A percentile compares a stretch with the other conserved stretches of the same genome.
These are phyloP conservation scores for Noccaea bulbosa DNA, from an alignment of 345 rosid species.

Conservation along the genomic window DNA sequence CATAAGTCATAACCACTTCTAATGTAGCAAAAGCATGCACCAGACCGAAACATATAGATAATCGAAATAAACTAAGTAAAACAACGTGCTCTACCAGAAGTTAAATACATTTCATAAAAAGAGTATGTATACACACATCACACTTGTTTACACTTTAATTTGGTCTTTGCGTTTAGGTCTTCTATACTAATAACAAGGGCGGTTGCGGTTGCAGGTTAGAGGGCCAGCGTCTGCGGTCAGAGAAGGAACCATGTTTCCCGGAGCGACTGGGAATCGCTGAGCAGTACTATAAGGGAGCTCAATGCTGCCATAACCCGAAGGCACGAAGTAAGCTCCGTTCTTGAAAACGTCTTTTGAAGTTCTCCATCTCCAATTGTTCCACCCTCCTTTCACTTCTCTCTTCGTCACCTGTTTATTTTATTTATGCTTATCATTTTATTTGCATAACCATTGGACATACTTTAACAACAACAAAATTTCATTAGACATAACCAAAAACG, in stretches of 20 bases:
- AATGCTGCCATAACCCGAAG: slow-evolving; percentile 74
- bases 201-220: slow-evolving; percentile 48
- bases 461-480: too few species aligned
- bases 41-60: slow-evolving; percentile 4
- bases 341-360: slow-evolving; percentile 69
- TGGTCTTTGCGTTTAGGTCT: neutral
- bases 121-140: slow-evolving; percentile 17
- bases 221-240: slow-evolving; percentile 79
- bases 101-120: slow-evolving; percentile 11
- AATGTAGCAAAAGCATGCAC: slow-evolving; percentile 1
- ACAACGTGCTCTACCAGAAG: slow-evolving; percentile 14
- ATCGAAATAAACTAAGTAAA: slow-evolving; percentile 10
- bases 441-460: neutral
- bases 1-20: slow-evolving; percentile 4
- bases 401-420: slow-evolving; percentile 69
- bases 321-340: slow-evolving; percentile 90
- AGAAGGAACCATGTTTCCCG: slow-evolving; percentile 65
- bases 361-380: slow-evolving; percentile 88
- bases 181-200: slow-evolving; percentile 47
- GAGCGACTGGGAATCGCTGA: slow-evolving; percentile 60
- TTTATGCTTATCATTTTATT: slow-evolving; percentile 2
- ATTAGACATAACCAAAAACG: neutral
- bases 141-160: neutral
- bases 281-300: slow-evolving; percentile 56
- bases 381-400: slow-evolving; percentile 58